phyloP scores from a whole-genome alignment of 1,139 yeast species.

The Sugiyamaella pinicola region DNA sequence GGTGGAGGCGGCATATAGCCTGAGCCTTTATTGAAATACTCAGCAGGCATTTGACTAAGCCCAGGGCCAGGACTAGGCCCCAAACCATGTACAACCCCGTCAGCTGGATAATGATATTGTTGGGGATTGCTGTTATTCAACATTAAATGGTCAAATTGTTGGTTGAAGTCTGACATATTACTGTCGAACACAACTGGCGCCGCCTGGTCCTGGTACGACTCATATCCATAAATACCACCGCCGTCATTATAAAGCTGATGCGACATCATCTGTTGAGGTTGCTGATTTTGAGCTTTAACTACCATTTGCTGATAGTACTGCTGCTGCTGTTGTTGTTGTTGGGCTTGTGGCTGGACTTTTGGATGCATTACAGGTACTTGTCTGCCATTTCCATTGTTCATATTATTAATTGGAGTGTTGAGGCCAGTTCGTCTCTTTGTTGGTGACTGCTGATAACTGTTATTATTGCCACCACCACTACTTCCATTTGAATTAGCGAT shows the following conservation, averaged over 20 bases:
- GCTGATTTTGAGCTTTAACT: slow-evolving; percentile 17
- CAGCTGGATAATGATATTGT: slow-evolving; percentile 10
- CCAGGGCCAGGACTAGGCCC: slow-evolving; percentile 2
- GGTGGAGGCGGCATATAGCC: slow-evolving; percentile 18
- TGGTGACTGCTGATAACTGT: slow-evolving; percentile 11
- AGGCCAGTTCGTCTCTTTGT: slow-evolving; percentile 10
- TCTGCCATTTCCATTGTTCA: neutral
- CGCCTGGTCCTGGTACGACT: slow-evolving; percentile 2
- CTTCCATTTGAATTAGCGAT: neutral
- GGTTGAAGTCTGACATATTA: slow-evolving; percentile 14
- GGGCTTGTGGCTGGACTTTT: slow-evolving; percentile 3
- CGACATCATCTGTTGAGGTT: slow-evolving; percentile 17
- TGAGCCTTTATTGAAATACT: slow-evolving; percentile 6
- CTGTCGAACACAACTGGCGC: slow-evolving; percentile 1
- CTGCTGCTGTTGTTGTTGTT: slow-evolving; percentile 19
- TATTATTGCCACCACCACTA: neutral
- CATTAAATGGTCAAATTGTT: slow-evolving; percentile 27
- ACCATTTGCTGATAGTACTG: slow-evolving; percentile 16
- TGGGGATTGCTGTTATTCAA: slow-evolving; percentile 12
- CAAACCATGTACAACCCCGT: neutral
- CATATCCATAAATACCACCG: slow-evolving; percentile 6
- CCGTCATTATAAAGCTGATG: slow-evolving; percentile 2
- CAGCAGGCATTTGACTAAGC: slow-evolving; percentile 4
- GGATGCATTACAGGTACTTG: slow-evolving; percentile 1
- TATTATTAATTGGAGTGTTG: slow-evolving; percentile 2